phyloP scores from a whole-genome alignment of 1,284 basidiomycete genomes.

The Ceratobasidium sp. region DNA sequence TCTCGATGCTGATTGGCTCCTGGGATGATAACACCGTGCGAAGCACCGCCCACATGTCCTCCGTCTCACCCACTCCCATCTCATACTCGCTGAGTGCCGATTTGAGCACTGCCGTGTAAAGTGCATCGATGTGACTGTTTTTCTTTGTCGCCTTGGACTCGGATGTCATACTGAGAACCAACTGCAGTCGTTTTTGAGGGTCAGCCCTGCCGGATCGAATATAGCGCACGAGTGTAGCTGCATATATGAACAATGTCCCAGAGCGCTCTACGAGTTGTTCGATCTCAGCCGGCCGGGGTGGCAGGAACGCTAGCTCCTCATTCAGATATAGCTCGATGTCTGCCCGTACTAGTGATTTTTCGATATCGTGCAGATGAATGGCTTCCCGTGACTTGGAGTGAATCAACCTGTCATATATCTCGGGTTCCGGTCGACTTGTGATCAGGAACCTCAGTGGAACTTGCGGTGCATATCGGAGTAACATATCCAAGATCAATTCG shows the following conservation, averaged over 20 bases:
- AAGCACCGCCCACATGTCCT: neutral
- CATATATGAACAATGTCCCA: conserved; percentile 22
- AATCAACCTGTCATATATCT: neutral
- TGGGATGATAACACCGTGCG: neutral
- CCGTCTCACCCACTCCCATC: neutral
- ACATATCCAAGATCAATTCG: conserved; percentile 44
- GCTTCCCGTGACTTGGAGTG: neutral
- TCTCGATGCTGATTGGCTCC: conserved; percentile 1
- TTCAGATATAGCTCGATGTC: conserved; percentile 8
- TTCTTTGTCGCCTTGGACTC: neutral
- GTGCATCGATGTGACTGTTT: neutral
- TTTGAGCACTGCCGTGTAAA: neutral
- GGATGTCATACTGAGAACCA: neutral
- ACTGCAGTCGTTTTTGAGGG: neutral
- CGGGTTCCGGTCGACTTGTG: conserved; percentile 48
- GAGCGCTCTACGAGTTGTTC: neutral
- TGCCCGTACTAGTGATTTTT: conserved; percentile 3
- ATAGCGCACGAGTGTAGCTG: conserved; percentile 12
- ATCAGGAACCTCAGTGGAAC: conserved; percentile 48
- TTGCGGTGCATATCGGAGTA: conserved; percentile 46
- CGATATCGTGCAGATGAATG: conserved; percentile 20
- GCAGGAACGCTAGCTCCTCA: neutral
- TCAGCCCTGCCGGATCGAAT: neutral
- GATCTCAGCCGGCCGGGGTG: neutral
- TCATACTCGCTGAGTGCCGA: neutral